These are phyloP conservation scores for Beauveria sp. DNA, from an alignment of 2,329 filamentous ascomycete species.

Conservation along the genomic window DNA sequence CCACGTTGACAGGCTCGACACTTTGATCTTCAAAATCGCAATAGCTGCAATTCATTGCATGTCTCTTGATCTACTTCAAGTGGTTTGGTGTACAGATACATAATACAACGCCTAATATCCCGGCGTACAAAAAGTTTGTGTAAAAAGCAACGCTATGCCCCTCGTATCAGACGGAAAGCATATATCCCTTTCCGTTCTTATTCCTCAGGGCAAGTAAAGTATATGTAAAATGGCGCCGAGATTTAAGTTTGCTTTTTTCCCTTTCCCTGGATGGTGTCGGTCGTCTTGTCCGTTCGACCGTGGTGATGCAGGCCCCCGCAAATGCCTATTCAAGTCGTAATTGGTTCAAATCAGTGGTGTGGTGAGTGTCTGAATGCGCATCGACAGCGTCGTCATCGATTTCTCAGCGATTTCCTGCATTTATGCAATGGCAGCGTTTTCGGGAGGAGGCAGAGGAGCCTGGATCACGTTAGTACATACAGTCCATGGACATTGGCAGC, in stretches of 20 bases:
- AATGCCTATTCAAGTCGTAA: slow-evolving; percentile 10
- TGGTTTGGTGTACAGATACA: slow-evolving; percentile 11
- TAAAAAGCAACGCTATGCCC: slow-evolving; percentile 11
- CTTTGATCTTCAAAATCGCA: background rate
- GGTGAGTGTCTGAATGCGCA: slow-evolving; percentile 5
- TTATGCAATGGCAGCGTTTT: slow-evolving; percentile 24
- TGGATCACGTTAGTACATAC: slow-evolving; percentile 12
- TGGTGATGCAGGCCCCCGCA: background rate
- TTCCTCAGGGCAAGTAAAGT: slow-evolving; percentile 1
- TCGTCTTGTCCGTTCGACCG: background rate
- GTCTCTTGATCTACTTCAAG: slow-evolving; percentile 5
- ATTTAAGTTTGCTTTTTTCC: background rate
- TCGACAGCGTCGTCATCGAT: background rate
- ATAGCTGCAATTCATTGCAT: background rate
- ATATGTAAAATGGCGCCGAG: slow-evolving; percentile 7
- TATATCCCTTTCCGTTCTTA: background rate
- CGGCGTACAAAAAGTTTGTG: slow-evolving; percentile 7
- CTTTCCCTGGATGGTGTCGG: background rate
- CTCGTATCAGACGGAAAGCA: background rate
- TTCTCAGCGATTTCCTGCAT: background rate
- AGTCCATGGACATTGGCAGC: too few relatives aligned
- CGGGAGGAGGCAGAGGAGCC: slow-evolving; percentile 24
- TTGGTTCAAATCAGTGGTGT: slow-evolving; percentile 8
- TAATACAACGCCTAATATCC: slow-evolving; percentile 10
- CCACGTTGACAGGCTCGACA: too few relatives aligned